A percentile compares a stretch with the other conserved stretches of the same genome.
These are phyloP conservation scores for Syzygium jambos DNA, from an alignment of 345 rosid species.

Conservation along the genomic window DNA sequence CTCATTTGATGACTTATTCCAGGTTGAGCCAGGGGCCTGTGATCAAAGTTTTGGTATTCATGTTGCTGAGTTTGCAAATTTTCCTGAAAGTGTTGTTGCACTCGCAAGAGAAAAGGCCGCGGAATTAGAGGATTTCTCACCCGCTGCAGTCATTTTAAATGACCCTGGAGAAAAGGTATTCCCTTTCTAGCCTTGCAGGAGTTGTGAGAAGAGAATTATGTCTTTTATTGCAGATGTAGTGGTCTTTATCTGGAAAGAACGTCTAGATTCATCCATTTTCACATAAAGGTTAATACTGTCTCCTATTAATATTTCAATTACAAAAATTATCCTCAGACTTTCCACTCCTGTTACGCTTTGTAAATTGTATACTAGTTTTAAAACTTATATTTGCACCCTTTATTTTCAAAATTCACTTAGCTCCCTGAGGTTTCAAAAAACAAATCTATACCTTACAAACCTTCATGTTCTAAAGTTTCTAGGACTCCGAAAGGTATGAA, in stretches of 20 bases:
- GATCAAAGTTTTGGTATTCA: slow-evolving; percentile 99
- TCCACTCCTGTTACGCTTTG: background rate
- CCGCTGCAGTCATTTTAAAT: slow-evolving; percentile 34
- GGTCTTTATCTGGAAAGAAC: background rate
- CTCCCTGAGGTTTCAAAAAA: background rate
- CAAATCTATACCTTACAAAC: background rate
- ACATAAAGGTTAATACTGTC: background rate
- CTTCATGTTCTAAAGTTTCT: background rate
- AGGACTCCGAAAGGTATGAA: background rate
- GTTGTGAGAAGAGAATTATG: background rate
- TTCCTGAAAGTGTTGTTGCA: slow-evolving; percentile 87
- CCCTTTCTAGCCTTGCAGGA: background rate
- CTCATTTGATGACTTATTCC: background rate
- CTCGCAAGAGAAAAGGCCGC: slow-evolving; percentile 94
- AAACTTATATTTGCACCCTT: background rate
- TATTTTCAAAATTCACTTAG: background rate
- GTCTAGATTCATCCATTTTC: background rate
- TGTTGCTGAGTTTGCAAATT: slow-evolving; percentile 96
- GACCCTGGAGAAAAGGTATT: slow-evolving; percentile 36
- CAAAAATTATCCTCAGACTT: background rate
- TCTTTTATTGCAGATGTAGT: background rate
- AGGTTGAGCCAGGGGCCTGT: slow-evolving; percentile 95
- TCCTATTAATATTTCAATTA: background rate
- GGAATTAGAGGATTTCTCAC: slow-evolving; percentile 93
- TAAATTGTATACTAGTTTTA: background rate